Conservation (phyloP, 306 rosid species). For the barrel medic (Medicago truncatula) region DNA sequence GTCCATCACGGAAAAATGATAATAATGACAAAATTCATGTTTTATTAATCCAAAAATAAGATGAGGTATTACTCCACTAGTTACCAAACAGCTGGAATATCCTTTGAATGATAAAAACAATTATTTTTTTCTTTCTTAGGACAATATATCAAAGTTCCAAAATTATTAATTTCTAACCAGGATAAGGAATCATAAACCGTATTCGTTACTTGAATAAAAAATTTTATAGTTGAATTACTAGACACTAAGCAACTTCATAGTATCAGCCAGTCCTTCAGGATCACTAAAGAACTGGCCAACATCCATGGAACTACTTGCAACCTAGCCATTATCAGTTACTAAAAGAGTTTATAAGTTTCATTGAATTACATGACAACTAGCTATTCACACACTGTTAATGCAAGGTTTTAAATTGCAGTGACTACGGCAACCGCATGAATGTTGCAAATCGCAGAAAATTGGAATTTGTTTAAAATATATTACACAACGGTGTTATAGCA, state of each 20-base stretch:
- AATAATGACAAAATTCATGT: background rate
- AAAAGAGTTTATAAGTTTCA: constrained; percentile 2
- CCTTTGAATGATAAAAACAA: background rate
- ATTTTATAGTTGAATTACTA: background rate
- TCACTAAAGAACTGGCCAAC: constrained; percentile 6
- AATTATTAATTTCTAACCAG: constrained; percentile 21
- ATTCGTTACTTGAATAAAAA: background rate
- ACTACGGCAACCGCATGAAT: constrained; percentile 2
- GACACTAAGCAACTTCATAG: background rate
- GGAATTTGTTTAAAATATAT: background rate
- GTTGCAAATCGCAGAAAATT: background rate
- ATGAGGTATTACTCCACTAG: background rate
- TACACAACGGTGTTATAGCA: background rate
- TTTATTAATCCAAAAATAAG: background rate
- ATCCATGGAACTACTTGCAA: constrained; percentile 27
- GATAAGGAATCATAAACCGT: constrained; percentile 5
- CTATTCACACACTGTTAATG: constrained; percentile 1
- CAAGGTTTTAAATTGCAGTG: constrained; percentile 13
- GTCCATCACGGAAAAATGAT: background rate
- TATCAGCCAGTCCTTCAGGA: background rate
- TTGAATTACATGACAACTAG: constrained; percentile 9
- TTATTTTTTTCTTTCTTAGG: background rate
- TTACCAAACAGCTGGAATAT: constrained; percentile 4
- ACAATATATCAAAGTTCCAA: constrained; percentile 16
- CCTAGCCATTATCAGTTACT: constrained; percentile 21